Evolutionary conservation across 305 asterid species (phyloP).

Genomic region (Plantago lanceolata): DNA sequence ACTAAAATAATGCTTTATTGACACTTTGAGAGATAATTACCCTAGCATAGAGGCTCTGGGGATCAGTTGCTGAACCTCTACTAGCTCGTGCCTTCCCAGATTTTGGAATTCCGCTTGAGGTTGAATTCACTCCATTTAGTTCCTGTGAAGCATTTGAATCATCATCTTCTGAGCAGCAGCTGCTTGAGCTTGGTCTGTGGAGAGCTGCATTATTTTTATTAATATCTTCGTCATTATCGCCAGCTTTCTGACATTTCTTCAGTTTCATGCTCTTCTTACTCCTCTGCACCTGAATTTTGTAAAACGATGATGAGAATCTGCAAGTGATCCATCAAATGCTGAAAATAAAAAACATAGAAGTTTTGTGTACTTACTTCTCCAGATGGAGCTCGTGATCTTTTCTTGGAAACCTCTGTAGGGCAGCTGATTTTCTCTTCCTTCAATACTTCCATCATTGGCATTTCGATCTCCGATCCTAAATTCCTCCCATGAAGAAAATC

Average conservation of each 20-base stretch:
- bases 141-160: conserved; percentile 42
- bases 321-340: not conserved
- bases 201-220: conserved; percentile 17
- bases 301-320: conserved; percentile 15
- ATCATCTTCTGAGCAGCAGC: conserved; percentile 39
- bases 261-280: conserved; percentile 36
- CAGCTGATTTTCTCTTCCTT: conserved; percentile 23
- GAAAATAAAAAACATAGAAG: not conserved
- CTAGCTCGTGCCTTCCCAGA: conserved; percentile 35
- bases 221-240: conserved; percentile 23
- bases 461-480: conserved; percentile 22
- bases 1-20: not conserved
- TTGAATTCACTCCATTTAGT: conserved; percentile 27
- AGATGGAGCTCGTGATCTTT: conserved; percentile 29
- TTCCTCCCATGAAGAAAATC: conserved; percentile 17
- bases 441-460: conserved; percentile 18
- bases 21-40: conserved; percentile 25
- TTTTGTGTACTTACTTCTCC: conserved; percentile 30
- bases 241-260: conserved; percentile 31
- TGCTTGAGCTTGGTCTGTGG: conserved; percentile 33
- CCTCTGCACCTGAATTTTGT: conserved; percentile 36
- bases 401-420: conserved; percentile 32
- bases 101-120: conserved; percentile 22
- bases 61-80: conserved; percentile 54
- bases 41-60: conserved; percentile 43